These are phyloP conservation scores for Colletotrichum musae DNA, from an alignment of 2,329 filamentous ascomycete species.

Conservation along the genomic window DNA sequence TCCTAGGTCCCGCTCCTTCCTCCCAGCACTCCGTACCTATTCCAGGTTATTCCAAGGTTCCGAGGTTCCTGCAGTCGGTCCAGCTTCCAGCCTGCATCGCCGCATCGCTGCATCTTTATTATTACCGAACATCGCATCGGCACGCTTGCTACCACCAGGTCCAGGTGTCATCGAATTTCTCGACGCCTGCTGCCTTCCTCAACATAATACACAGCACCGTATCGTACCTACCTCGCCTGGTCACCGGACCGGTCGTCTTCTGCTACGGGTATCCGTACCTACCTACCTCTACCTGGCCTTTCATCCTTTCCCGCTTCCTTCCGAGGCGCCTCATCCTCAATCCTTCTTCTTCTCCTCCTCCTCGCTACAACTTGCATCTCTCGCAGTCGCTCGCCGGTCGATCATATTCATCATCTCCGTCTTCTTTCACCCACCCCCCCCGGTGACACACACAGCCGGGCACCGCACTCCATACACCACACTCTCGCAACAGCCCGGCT, in stretches of 20 bases:
- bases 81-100: constrained; percentile 7
- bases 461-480: not conserved
- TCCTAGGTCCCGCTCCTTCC: too few species aligned
- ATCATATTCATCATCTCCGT: constrained; percentile 6
- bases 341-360: not conserved
- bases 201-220: not conserved
- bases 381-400: constrained; percentile 1
- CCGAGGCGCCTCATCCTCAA: not conserved
- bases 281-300: not conserved
- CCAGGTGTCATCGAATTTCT: too few species aligned
- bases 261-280: too few species aligned
- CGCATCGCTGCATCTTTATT: constrained; percentile 1
- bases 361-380: not conserved
- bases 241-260: too few species aligned
- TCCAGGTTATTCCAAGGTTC: too few species aligned
- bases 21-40: too few species aligned
- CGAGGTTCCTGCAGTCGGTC: too few species aligned
- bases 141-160: not conserved
- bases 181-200: too few species aligned
- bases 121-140: constrained; percentile 5
- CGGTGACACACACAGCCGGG: not conserved
- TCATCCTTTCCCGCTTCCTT: not conserved
- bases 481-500: not conserved
- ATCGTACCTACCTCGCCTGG: not conserved
- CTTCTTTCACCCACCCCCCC: too few species aligned